Conservation (phyloP, 2,329 filamentous ascomycete species). For the Colletotrichum eremochloae region DNA sequence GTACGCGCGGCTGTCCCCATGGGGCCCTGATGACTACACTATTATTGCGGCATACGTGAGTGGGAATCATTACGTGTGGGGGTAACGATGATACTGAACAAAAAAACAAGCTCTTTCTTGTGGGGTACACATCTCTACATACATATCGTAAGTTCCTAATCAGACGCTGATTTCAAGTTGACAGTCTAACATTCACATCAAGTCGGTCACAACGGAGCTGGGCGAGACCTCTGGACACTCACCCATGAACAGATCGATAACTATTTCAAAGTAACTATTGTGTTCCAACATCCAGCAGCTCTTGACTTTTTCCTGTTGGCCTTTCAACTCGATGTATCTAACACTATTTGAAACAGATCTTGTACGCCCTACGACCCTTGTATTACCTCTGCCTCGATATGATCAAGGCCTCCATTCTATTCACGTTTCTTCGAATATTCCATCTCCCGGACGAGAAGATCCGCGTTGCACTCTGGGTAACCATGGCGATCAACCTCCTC, state of each 20-base stretch:
- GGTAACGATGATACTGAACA: not conserved
- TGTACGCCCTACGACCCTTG: constrained; percentile 19
- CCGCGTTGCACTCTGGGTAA: constrained; percentile 19
- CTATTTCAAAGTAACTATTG: constrained; percentile 19
- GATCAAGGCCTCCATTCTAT: constrained; percentile 36
- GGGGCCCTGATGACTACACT: constrained; percentile 29
- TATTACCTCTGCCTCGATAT: constrained; percentile 35
- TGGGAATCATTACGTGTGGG: rapidly evolving
- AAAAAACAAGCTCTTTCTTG: not conserved
- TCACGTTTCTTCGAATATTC: constrained; percentile 37
- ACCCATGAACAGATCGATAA: not conserved
- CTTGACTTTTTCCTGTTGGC: too few species aligned
- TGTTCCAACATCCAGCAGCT: too few species aligned
- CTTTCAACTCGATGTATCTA: not conserved
- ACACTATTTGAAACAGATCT: not conserved
- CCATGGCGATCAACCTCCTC: constrained; percentile 6
- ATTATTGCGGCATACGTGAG: constrained; percentile 30
- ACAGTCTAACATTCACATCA: not conserved
- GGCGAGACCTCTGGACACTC: constrained; percentile 34
- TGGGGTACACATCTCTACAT: constrained; percentile 2
- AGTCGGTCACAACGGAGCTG: constrained; percentile 33
- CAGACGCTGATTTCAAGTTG: too few species aligned
- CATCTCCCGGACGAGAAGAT: constrained; percentile 36
- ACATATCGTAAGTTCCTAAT: constrained; percentile 7
- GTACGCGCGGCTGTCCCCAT: not conserved